phyloP scores from a whole-genome alignment of 257 asterid species.

The Petrea volubilis region DNA sequence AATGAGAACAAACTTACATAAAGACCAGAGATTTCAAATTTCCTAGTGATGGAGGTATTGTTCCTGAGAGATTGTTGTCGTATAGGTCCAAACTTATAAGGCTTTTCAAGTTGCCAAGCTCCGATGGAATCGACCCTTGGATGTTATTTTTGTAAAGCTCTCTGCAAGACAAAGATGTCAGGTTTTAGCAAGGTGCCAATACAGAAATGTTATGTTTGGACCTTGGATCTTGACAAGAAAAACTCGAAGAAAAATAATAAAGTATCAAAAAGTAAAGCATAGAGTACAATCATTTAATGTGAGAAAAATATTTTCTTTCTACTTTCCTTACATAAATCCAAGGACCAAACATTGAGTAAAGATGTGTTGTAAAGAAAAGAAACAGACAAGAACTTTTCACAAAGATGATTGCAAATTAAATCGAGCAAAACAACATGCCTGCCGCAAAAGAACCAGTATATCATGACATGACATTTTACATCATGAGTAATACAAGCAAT shows the following conservation, averaged over 20 bases:
- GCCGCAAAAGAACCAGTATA: background rate
- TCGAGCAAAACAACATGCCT: background rate
- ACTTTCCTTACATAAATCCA: no score
- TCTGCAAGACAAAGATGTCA: conserved; percentile 38
- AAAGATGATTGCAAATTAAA: background rate
- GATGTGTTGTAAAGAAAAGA: background rate
- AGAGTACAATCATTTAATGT: no score
- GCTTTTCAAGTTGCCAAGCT: conserved; percentile 74
- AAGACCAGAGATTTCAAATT: conserved; percentile 71
- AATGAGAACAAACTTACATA: conserved; percentile 50
- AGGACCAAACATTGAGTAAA: background rate
- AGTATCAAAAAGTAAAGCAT: no score
- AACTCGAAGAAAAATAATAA: no score
- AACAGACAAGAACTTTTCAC: background rate
- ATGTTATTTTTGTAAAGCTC: conserved; percentile 85
- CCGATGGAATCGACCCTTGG: conserved; percentile 68
- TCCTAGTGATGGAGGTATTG: conserved; percentile 64
- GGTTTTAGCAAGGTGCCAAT: background rate
- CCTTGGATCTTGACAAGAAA: no score
- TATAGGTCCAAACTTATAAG: conserved; percentile 80
- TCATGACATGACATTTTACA: background rate
- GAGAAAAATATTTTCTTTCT: no score
- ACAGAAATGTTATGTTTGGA: no score
- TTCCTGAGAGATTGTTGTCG: conserved; percentile 74
- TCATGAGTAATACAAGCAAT: background rate